Evolutionary conservation across 2,329 filamentous ascomycete genomes (phyloP).

Genomic region (Trichophyton equinum): DNA sequence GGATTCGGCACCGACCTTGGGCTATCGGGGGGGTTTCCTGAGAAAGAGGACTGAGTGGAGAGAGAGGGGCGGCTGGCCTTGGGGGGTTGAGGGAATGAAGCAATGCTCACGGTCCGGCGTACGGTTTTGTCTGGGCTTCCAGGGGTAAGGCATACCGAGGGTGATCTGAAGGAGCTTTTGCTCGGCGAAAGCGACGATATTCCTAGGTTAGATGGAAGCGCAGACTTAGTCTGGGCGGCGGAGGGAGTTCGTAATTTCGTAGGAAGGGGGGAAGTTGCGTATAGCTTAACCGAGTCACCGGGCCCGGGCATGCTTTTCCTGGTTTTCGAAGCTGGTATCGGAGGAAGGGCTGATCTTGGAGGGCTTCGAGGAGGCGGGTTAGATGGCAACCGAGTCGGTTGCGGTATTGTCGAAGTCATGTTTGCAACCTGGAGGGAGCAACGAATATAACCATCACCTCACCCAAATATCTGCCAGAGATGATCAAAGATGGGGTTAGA

Average conservation of each 20-base stretch:
- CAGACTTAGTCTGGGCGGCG: conserved; percentile 38
- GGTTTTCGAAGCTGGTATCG: conserved; percentile 60
- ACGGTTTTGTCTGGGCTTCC: conserved; percentile 52
- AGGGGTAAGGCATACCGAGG: conserved; percentile 43
- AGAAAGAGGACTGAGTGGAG: conserved; percentile 15
- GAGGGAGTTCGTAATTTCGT: conserved; percentile 49
- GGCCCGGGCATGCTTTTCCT: conserved; percentile 50
- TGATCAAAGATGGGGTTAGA: neutral
- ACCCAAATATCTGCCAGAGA: neutral
- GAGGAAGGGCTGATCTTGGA: conserved; percentile 58
- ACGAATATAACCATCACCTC: conserved; percentile 3
- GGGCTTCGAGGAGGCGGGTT: conserved; percentile 58
- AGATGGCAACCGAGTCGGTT: conserved; percentile 47
- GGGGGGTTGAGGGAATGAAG: conserved; percentile 83
- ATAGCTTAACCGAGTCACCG: conserved; percentile 34
- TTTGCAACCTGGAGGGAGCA: neutral
- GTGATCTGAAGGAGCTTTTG: conserved; percentile 42
- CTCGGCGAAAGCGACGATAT: conserved; percentile 39
- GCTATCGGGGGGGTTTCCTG: conserved; percentile 11
- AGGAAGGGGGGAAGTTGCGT: conserved; percentile 29
- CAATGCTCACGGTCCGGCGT: conserved; percentile 83
- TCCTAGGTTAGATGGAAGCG: conserved; percentile 34
- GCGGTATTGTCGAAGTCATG: conserved; percentile 53
- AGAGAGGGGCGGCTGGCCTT: conserved; percentile 49
- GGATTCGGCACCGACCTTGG: conserved; percentile 19